Percentiles rank a stretch among this genome's conserved stretches.
These are phyloP conservation scores for Ceratonia siliqua DNA, from an alignment of 306 rosid species.

Conservation along the genomic window DNA sequence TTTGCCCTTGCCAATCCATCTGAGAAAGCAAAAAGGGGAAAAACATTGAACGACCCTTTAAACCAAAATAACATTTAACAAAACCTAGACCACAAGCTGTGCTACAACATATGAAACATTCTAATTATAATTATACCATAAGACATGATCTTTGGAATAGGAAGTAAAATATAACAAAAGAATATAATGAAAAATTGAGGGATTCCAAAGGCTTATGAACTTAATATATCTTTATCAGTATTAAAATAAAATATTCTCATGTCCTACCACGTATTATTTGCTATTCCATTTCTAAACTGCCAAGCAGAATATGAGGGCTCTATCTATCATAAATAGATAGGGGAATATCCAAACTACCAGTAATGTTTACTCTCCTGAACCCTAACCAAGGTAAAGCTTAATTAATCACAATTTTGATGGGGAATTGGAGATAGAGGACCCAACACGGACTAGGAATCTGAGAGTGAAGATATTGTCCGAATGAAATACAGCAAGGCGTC, in stretches of 20 bases:
- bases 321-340: background rate
- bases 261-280: background rate
- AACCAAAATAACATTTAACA: background rate
- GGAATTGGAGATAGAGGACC: background rate
- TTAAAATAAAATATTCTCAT: background rate
- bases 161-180: background rate
- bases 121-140: background rate
- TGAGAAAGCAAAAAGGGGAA: slow-evolving; percentile 14
- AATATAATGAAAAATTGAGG: background rate
- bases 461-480: background rate
- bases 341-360: background rate
- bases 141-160: background rate
- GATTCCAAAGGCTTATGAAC: background rate
- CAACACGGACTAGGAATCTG: background rate
- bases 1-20: slow-evolving; percentile 99
- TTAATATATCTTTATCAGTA: background rate
- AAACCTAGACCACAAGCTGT: background rate
- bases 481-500: background rate
- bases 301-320: slow-evolving; percentile 26
- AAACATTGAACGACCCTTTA: background rate
- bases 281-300: background rate
- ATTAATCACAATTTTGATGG: background rate
- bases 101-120: background rate
- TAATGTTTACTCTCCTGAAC: background rate
- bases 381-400: background rate